These are phyloP conservation scores for Nakazawaea holstii DNA, from an alignment of 805 yeast genomes.

Conservation along the genomic window DNA sequence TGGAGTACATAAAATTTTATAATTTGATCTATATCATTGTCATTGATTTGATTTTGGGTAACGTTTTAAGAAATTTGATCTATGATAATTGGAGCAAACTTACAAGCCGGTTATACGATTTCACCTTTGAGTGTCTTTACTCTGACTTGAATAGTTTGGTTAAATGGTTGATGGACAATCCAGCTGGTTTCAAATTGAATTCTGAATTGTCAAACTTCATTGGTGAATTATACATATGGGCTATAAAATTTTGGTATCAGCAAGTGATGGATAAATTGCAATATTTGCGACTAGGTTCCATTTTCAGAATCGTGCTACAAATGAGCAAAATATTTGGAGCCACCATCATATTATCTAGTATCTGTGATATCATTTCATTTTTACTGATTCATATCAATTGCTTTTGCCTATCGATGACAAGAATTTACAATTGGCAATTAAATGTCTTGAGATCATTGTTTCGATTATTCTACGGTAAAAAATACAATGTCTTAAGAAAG, in stretches of 20 bases:
- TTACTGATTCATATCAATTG: conserved; percentile 68
- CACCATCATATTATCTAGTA: conserved; percentile 61
- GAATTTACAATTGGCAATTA: conserved; percentile 72
- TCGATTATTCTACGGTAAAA: conserved; percentile 84
- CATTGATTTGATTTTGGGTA: conserved; percentile 78
- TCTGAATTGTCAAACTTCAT: conserved; percentile 79
- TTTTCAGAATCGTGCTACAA: neutral
- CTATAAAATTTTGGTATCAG: conserved; percentile 59
- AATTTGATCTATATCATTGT: conserved; percentile 84
- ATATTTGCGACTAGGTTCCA: conserved; percentile 9
- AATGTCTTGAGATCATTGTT: conserved; percentile 66
- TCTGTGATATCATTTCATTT: conserved; percentile 59
- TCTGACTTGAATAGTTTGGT: conserved; percentile 43
- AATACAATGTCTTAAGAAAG: conserved; percentile 74
- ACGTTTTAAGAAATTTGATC: conserved; percentile 46
- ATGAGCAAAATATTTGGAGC: conserved; percentile 41
- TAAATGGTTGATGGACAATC: conserved; percentile 77
- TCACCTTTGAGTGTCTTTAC: conserved; percentile 23
- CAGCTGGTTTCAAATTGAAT: conserved; percentile 91
- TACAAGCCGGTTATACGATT: conserved; percentile 14
- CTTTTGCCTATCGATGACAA: conserved; percentile 75
- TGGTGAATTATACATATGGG: conserved; percentile 86
- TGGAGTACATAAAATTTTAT: conserved; percentile 70
- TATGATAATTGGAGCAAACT: conserved; percentile 28
- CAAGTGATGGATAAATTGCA: conserved; percentile 14